These are phyloP conservation scores for Cerrena zonata DNA, from an alignment of 1,284 basidiomycete species.

Conservation along the genomic window DNA sequence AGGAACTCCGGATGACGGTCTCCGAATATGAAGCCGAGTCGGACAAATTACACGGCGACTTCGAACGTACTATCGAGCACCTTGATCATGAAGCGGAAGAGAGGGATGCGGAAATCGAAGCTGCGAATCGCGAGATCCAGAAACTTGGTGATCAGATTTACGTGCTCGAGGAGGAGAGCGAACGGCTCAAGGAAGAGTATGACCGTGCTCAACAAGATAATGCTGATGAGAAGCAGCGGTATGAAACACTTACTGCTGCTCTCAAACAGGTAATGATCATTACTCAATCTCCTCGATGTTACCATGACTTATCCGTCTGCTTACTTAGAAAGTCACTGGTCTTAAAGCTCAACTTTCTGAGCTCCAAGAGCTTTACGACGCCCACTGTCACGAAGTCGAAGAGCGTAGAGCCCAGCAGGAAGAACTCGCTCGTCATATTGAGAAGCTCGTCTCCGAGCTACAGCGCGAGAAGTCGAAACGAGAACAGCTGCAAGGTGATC, in stretches of 20 bases:
- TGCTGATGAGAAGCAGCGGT: slow-evolving; percentile 61
- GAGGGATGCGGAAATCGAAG: slow-evolving; percentile 64
- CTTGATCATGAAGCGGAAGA: slow-evolving; percentile 67
- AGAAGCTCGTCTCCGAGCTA: slow-evolving; percentile 66
- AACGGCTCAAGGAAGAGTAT: slow-evolving; percentile 46
- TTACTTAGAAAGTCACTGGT: slow-evolving; percentile 54
- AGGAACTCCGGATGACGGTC: slow-evolving; percentile 66
- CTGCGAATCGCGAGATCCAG: slow-evolving; percentile 69
- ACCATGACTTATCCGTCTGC: not conserved
- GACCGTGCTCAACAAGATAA: slow-evolving; percentile 57
- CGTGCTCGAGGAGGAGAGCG: slow-evolving; percentile 52
- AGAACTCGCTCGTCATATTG: slow-evolving; percentile 69
- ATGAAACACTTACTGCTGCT: slow-evolving; percentile 65
- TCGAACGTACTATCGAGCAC: slow-evolving; percentile 66
- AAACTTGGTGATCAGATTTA: slow-evolving; percentile 63
- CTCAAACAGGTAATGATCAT: slow-evolving; percentile 70
- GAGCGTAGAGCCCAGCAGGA: slow-evolving; percentile 64
- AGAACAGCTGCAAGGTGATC: slow-evolving; percentile 52
- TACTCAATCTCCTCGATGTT: slow-evolving; percentile 1
- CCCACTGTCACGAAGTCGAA: slow-evolving; percentile 52
- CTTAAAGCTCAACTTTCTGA: slow-evolving; percentile 62
- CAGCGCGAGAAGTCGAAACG: slow-evolving; percentile 45
- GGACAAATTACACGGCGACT: slow-evolving; percentile 64
- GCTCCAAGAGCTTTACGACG: slow-evolving; percentile 54
- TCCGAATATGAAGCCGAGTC: slow-evolving; percentile 68